These are phyloP conservation scores for Eruca vesicaria DNA, from an alignment of 441 rosid genomes.

Conservation along the genomic window DNA sequence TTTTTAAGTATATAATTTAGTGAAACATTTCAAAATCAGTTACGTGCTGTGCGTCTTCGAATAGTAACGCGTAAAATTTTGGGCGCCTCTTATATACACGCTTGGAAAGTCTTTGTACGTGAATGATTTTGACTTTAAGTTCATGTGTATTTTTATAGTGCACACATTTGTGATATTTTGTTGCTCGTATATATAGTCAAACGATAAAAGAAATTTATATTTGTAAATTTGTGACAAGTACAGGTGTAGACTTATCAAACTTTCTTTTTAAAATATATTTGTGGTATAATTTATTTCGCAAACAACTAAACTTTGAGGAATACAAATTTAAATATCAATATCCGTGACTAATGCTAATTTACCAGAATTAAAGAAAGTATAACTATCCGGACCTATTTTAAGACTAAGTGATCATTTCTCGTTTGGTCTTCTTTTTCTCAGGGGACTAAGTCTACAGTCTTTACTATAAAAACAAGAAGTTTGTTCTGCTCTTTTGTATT, in stretches of 20 bases:
- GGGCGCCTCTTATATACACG: constrained; percentile 1
- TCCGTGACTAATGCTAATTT: not conserved
- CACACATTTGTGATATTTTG: not conserved
- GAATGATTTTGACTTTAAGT: constrained; percentile 12
- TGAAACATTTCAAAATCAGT: not conserved
- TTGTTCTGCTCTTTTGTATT: not conserved
- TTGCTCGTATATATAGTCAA: constrained; percentile 17
- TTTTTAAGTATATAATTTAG: not conserved
- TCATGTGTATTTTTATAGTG: not conserved
- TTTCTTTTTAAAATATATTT: not conserved
- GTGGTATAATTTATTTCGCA: not conserved
- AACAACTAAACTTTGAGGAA: not conserved
- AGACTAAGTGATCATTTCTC: not conserved
- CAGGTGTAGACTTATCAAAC: not conserved
- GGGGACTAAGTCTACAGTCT: not conserved
- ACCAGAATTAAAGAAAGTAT: not conserved
- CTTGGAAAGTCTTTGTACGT: not conserved
- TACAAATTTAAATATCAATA: not conserved
- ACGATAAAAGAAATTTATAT: not conserved
- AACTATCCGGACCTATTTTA: not conserved
- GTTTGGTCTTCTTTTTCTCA: not conserved
- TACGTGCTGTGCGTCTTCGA: too few species aligned
- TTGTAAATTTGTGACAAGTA: constrained; percentile 1
- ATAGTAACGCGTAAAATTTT: not conserved
- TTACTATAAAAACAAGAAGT: not conserved